These are phyloP conservation scores for Aspergillus cavernicola DNA, from an alignment of 495 filamentous ascomycete genomes.

Conservation along the genomic window DNA sequence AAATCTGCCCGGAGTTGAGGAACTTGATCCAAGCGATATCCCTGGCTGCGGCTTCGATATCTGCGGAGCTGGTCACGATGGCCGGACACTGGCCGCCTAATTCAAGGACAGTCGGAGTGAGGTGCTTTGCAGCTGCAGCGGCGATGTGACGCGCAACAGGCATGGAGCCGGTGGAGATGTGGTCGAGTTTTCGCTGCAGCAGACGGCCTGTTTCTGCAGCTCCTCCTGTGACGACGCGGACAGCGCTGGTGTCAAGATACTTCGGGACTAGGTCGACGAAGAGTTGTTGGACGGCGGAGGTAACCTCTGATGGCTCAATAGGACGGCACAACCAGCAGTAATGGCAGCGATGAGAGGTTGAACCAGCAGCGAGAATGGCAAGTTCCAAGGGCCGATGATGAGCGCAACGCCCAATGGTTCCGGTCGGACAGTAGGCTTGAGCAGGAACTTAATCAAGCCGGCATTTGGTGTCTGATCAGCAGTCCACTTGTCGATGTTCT, in stretches of 20 bases:
- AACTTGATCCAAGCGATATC: slow-evolving; percentile 77
- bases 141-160: slow-evolving; percentile 76
- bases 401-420: slow-evolving; percentile 78
- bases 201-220: slow-evolving; percentile 70
- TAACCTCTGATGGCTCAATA: slow-evolving; percentile 78
- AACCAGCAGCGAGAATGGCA: slow-evolving; percentile 68
- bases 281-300: slow-evolving; percentile 64
- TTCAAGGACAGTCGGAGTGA: slow-evolving; percentile 81
- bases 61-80: slow-evolving; percentile 72
- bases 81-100: slow-evolving; percentile 84
- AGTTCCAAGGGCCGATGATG: slow-evolving; percentile 89
- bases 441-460: slow-evolving; percentile 47
- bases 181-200: slow-evolving; percentile 81
- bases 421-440: slow-evolving; percentile 49
- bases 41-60: slow-evolving; percentile 69
- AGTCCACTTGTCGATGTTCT: slow-evolving; percentile 69
- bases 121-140: slow-evolving; percentile 81
- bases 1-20: slow-evolving; percentile 68
- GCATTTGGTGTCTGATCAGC: slow-evolving; percentile 63
- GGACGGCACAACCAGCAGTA: slow-evolving; percentile 73
- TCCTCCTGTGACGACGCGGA: slow-evolving; percentile 69
- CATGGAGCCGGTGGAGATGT: slow-evolving; percentile 81
- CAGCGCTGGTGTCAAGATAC: slow-evolving; percentile 64
- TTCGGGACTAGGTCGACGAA: slow-evolving; percentile 67
- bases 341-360: slow-evolving; percentile 81